These are phyloP conservation scores for Pythium sp. DNA, from an alignment of 352 stramenopile species.

Conservation along the genomic window DNA sequence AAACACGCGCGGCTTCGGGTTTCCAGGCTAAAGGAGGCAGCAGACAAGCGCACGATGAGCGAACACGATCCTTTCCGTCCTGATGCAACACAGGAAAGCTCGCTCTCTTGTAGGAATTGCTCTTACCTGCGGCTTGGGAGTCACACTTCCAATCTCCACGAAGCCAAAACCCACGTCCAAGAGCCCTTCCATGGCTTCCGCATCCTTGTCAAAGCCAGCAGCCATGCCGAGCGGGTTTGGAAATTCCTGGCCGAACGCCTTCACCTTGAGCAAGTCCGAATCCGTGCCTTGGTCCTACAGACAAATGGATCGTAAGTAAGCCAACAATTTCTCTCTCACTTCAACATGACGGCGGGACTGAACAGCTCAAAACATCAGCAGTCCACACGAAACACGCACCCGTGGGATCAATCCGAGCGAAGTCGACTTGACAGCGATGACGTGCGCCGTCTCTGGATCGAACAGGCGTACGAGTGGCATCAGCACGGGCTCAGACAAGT, in stretches of 20 bases:
- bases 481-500: slow-evolving; percentile 65
- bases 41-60: neutral
- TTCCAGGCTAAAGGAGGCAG: slow-evolving; percentile 53
- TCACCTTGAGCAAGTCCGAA: slow-evolving; percentile 48
- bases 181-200: slow-evolving; percentile 90
- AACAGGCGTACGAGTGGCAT: slow-evolving; percentile 81
- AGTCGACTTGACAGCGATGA: slow-evolving; percentile 75
- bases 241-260: slow-evolving; percentile 75
- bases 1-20: slow-evolving; percentile 96
- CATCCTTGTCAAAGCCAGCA: slow-evolving; percentile 98
- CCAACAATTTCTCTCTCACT: neutral
- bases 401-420: slow-evolving; percentile 74
- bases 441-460: slow-evolving; percentile 86
- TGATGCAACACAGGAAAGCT: too few relatives aligned
- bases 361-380: neutral
- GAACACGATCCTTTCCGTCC: too few relatives aligned
- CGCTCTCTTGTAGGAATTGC: neutral
- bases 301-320: neutral
- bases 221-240: slow-evolving; percentile 94
- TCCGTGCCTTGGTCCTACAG: slow-evolving; percentile 44
- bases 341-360: neutral
- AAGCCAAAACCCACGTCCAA: slow-evolving; percentile 94
- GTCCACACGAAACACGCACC: slow-evolving; percentile 16
- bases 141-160: slow-evolving; percentile 96
- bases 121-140: slow-evolving; percentile 82